A percentile compares a stretch with the other conserved stretches of the same genome.
Evolutionary conservation across 352 stramenopile genomes (phyloP).

Genomic region (Albugo candida): DNA sequence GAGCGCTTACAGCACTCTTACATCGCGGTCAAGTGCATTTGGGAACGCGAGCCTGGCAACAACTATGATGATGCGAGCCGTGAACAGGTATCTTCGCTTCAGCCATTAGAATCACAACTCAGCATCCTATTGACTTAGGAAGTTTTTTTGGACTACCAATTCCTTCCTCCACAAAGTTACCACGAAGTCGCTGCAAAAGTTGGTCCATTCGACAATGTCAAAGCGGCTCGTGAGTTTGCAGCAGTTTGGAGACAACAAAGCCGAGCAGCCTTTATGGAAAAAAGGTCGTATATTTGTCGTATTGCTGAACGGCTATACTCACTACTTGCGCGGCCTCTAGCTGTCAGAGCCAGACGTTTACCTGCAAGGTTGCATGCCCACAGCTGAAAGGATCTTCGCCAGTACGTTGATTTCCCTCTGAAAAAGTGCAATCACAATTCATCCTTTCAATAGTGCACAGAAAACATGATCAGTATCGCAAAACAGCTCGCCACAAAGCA

Average conservation of each 20-base stretch:
- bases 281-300: constrained; percentile 19
- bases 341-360: constrained; percentile 6
- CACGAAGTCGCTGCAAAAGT: constrained; percentile 65
- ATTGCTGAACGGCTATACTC: constrained; percentile 43
- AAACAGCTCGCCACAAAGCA: constrained; percentile 32
- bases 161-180: constrained; percentile 45
- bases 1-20: constrained; percentile 30
- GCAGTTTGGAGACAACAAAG: constrained; percentile 33
- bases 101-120: not conserved
- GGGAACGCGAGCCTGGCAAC: constrained; percentile 58
- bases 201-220: constrained; percentile 21
- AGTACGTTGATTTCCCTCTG: not conserved
- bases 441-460: constrained; percentile 24
- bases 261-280: constrained; percentile 31
- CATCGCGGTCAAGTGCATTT: constrained; percentile 36
- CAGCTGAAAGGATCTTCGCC: not conserved
- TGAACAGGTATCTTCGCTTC: constrained; percentile 27
- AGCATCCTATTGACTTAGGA: constrained; percentile 16
- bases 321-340: constrained; percentile 33
- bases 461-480: constrained; percentile 36
- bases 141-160: constrained; percentile 73
- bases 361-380: too few species aligned
- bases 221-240: constrained; percentile 26
- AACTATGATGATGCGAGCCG: constrained; percentile 65
- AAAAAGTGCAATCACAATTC: not conserved